Percentiles rank a stretch among this genome's conserved stretches.
These are phyloP conservation scores for Ambispora gerdemannii DNA, from an alignment of 192 early-diverging fungal species.

Conservation along the genomic window DNA sequence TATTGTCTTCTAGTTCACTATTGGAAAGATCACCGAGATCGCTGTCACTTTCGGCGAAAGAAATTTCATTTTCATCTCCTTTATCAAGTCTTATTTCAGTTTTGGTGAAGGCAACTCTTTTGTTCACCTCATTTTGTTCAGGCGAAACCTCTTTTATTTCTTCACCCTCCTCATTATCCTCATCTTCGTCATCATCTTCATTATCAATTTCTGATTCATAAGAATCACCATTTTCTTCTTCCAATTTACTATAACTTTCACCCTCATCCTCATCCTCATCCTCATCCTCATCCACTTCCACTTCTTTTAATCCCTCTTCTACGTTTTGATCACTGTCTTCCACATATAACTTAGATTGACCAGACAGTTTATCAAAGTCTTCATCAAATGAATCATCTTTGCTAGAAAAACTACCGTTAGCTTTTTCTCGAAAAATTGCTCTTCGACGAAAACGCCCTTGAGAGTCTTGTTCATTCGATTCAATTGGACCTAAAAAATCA, in stretches of 20 bases:
- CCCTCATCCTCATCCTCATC: not conserved
- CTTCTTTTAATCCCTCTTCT: slow-evolving; percentile 13
- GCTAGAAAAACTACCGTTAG: too few relatives aligned
- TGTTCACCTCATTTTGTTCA: slow-evolving; percentile 37
- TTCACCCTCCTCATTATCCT: slow-evolving; percentile 47
- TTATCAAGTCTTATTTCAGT: slow-evolving; percentile 46
- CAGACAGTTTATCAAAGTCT: too few relatives aligned
- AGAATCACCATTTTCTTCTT: slow-evolving; percentile 26
- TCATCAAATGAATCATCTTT: too few relatives aligned
- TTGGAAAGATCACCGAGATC: slow-evolving; percentile 54
- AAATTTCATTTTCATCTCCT: slow-evolving; percentile 45
- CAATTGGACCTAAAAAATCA: slow-evolving; percentile 22
- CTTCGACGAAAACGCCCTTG: slow-evolving; percentile 31
- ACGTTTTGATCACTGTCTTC: slow-evolving; percentile 12
- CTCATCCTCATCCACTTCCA: not conserved
- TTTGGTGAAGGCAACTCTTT: slow-evolving; percentile 35
- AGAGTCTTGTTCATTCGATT: slow-evolving; percentile 37
- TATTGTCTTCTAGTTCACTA: slow-evolving; percentile 36
- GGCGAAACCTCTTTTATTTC: slow-evolving; percentile 36
- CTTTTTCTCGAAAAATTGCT: too few relatives aligned
- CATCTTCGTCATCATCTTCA: slow-evolving; percentile 30
- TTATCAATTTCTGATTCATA: slow-evolving; percentile 37
- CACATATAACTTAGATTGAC: too few relatives aligned
- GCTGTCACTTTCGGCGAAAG: slow-evolving; percentile 74
- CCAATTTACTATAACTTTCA: slow-evolving; percentile 14